These are phyloP conservation scores for Vararia minispora DNA, from an alignment of 768 basidiomycete genomes.

Conservation along the genomic window DNA sequence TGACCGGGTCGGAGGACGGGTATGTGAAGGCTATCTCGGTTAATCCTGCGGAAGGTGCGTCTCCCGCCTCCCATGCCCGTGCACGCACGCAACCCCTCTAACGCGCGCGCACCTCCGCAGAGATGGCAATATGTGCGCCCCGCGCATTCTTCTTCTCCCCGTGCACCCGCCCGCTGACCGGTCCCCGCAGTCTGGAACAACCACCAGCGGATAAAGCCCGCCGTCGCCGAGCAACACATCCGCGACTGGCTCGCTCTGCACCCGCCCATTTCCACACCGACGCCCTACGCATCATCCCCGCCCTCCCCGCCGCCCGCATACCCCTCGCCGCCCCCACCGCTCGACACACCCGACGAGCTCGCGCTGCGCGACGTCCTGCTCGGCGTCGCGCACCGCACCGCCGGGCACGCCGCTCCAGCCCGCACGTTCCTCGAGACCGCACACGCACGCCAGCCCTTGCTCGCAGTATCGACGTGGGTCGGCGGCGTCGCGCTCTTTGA, in stretches of 20 bases:
- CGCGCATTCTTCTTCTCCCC: background rate
- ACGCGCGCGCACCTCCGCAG: conserved; percentile 30
- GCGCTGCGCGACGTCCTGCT: conserved; percentile 60
- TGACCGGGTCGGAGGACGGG: conserved; percentile 38
- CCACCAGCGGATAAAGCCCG: conserved; percentile 45
- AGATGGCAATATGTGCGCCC: conserved; percentile 58
- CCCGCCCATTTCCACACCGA: conserved; percentile 29
- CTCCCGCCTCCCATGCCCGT: background rate
- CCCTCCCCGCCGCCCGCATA: conserved; percentile 1
- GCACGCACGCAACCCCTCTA: background rate
- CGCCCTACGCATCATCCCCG: conserved; percentile 18
- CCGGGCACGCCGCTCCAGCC: conserved; percentile 31
- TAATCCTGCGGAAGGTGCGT: conserved; percentile 58
- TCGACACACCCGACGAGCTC: conserved; percentile 63
- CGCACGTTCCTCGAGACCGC: conserved; percentile 45
- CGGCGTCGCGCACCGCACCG: conserved; percentile 53
- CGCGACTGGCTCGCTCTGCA: conserved; percentile 37
- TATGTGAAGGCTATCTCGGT: conserved; percentile 51
- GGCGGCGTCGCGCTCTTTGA: conserved; percentile 58
- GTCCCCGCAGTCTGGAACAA: conserved; percentile 85
- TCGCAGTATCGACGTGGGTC: conserved; percentile 57
- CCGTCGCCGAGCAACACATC: conserved; percentile 49
- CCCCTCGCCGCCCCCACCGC: conserved; percentile 21
- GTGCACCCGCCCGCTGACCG: too few species aligned
- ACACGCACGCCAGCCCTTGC: conserved; percentile 24